Percentiles rank a stretch among this genome's conserved stretches.
These are phyloP conservation scores for Candida xyloterini DNA, from an alignment of 805 yeast species.

Conservation along the genomic window DNA sequence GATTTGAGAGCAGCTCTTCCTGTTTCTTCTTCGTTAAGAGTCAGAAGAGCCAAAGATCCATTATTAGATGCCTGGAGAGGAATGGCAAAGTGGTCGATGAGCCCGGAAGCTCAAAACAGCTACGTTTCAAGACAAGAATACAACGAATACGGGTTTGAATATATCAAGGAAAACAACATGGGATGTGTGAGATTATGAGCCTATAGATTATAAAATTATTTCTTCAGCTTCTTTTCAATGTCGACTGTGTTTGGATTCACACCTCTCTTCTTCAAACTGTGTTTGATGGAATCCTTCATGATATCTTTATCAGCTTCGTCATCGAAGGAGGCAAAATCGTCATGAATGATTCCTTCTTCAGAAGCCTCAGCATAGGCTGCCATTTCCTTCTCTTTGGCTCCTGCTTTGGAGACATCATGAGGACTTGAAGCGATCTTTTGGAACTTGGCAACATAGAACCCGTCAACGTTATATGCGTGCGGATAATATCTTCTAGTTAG, in stretches of 20 bases:
- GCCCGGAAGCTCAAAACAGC: constrained; percentile 40
- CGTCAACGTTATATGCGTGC: constrained; percentile 97
- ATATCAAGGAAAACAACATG: constrained; percentile 78
- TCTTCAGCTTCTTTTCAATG: constrained; percentile 27
- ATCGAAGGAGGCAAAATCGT: constrained; percentile 81
- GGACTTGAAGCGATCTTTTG: constrained; percentile 86
- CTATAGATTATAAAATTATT: constrained; percentile 2
- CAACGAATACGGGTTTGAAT: constrained; percentile 86
- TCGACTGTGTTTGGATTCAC: constrained; percentile 54
- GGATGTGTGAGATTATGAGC: constrained; percentile 41
- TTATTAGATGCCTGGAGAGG: constrained; percentile 89
- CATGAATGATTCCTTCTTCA: constrained; percentile 78
- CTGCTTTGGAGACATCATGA: constrained; percentile 80
- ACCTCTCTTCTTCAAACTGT: constrained; percentile 66
- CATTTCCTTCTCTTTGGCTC: constrained; percentile 81
- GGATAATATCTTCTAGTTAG: constrained; percentile 96
- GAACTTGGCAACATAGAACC: constrained; percentile 96
- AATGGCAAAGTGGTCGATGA: constrained; percentile 74
- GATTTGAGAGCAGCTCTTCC: constrained; percentile 78
- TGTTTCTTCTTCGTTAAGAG: constrained; percentile 54
- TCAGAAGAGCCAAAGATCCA: constrained; percentile 67
- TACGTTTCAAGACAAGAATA: constrained; percentile 70
- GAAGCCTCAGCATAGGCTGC: constrained; percentile 74
- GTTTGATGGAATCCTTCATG: constrained; percentile 66
- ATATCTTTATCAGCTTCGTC: constrained; percentile 70